These are phyloP conservation scores for Mayamaea pseudoterrestris DNA, from an alignment of 108 stramenopile genomes.

Conservation along the genomic window DNA sequence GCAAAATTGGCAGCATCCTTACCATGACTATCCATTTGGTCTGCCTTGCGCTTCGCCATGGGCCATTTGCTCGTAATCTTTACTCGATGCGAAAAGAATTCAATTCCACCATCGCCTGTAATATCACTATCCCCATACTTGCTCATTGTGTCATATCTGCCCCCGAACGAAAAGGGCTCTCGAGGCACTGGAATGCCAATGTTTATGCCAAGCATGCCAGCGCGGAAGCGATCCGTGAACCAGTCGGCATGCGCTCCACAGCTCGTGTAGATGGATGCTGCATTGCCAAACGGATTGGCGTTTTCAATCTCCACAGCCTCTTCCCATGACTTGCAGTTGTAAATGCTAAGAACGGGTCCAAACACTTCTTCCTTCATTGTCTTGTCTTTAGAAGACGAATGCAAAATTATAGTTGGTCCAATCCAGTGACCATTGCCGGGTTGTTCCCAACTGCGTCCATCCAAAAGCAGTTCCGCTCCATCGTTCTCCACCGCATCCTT, in stretches of 20 bases:
- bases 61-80: slow-evolving; percentile 93
- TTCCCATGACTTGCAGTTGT: slow-evolving; percentile 64
- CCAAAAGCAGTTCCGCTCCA: slow-evolving; percentile 80
- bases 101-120: slow-evolving; percentile 92
- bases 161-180: slow-evolving; percentile 93
- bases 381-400: slow-evolving; percentile 45
- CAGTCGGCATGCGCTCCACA: slow-evolving; percentile 88
- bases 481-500: slow-evolving; percentile 45
- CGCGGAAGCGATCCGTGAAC: slow-evolving; percentile 78
- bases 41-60: slow-evolving; percentile 15
- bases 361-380: slow-evolving; percentile 89
- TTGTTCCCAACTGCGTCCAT: slow-evolving; percentile 77
- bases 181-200: slow-evolving; percentile 63
- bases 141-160: slow-evolving; percentile 82
- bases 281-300: slow-evolving; percentile 91
- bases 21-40: slow-evolving; percentile 10
- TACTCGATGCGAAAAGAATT: slow-evolving; percentile 93
- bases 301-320: slow-evolving; percentile 92
- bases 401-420: slow-evolving; percentile 85
- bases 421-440: slow-evolving; percentile 56
- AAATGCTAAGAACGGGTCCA: slow-evolving; percentile 87
- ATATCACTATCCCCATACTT: slow-evolving; percentile 97
- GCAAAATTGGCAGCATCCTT: slow-evolving; percentile 50
- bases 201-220: slow-evolving; percentile 75
- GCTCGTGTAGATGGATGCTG: slow-evolving; percentile 87